Conservation (phyloP, 176 grass and related monocot genomes). For the Rhynchospora tenuis region DNA sequence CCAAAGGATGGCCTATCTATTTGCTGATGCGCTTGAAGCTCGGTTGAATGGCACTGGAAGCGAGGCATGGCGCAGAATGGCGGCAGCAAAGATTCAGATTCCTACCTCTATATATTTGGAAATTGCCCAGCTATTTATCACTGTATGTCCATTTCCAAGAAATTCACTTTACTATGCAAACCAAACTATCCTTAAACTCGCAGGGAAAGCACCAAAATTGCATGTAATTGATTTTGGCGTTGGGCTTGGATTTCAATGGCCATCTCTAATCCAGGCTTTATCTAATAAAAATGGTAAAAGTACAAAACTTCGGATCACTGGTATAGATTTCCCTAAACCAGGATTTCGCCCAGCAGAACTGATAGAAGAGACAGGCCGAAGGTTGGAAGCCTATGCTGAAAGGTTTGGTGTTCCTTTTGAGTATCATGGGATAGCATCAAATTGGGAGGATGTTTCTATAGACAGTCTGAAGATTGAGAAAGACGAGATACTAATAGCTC, state of each 20-base stretch:
- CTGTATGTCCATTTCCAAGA: background rate
- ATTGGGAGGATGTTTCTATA: constrained; percentile 25
- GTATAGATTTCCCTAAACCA: constrained; percentile 19
- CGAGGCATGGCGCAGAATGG: constrained; percentile 3
- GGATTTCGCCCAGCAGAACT: constrained; percentile 36
- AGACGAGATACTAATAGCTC: constrained; percentile 28
- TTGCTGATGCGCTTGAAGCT: constrained; percentile 30
- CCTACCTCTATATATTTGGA: constrained; percentile 26
- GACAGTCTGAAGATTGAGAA: constrained; percentile 26
- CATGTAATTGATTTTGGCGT: constrained; percentile 24
- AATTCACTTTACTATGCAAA: background rate
- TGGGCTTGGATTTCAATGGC: constrained; percentile 11
- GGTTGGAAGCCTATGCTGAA: constrained; percentile 30
- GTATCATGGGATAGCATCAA: constrained; percentile 31
- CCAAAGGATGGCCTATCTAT: constrained; percentile 25
- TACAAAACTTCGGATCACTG: constrained; percentile 3
- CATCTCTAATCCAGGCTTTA: constrained; percentile 17
- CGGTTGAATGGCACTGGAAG: constrained; percentile 32
- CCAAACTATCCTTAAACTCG: background rate
- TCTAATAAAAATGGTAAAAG: background rate
- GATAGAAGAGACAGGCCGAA: constrained; percentile 27
- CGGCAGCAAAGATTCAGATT: constrained; percentile 8
- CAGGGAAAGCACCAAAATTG: background rate
- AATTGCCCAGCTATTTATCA: constrained; percentile 19
- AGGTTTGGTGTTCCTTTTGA: constrained; percentile 38